phyloP scores from a whole-genome alignment of 1,284 basidiomycete species.

The Ceratobasidium sp. region DNA sequence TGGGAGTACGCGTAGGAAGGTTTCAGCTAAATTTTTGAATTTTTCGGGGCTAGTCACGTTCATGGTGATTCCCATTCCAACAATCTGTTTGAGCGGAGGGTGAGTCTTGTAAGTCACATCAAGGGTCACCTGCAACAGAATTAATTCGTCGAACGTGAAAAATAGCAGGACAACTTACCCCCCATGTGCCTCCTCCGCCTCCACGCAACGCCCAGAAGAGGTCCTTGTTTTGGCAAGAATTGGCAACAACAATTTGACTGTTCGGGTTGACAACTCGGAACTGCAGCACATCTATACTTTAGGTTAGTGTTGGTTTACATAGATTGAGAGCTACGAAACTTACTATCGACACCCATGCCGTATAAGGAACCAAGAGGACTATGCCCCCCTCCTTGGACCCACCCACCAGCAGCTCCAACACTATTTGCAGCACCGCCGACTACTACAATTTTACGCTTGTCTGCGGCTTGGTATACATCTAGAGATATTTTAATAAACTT shows the following conservation, averaged over 20 bases:
- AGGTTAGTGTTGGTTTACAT: no score
- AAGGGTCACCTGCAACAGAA: background rate
- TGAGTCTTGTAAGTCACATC: slow-evolving; percentile 32
- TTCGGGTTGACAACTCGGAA: slow-evolving; percentile 41
- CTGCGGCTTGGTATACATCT: slow-evolving; percentile 35
- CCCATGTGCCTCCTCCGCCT: slow-evolving; percentile 46
- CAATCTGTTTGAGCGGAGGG: slow-evolving; percentile 3
- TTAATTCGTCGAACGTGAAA: background rate
- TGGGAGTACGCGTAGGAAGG: slow-evolving; percentile 9
- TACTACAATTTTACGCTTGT: background rate
- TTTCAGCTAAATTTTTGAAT: background rate
- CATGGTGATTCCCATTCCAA: background rate
- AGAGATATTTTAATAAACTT: slow-evolving; percentile 5
- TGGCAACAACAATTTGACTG: slow-evolving; percentile 11
- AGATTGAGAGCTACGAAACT: background rate
- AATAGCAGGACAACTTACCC: background rate
- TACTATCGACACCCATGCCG: slow-evolving; percentile 45
- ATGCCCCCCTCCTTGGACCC: slow-evolving; percentile 35
- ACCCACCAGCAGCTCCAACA: no score
- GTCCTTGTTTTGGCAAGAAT: slow-evolving; percentile 54
- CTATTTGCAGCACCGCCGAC: no score
- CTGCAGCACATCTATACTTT: slow-evolving; percentile 14
- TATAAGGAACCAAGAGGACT: slow-evolving; percentile 24
- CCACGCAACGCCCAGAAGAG: slow-evolving; percentile 47
- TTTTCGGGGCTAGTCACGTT: slow-evolving; percentile 15